A percentile compares a stretch with the other conserved stretches of the same genome.
phyloP scores from a whole-genome alignment of 805 yeast genomes.

The Yamadazyma phyllophila region DNA sequence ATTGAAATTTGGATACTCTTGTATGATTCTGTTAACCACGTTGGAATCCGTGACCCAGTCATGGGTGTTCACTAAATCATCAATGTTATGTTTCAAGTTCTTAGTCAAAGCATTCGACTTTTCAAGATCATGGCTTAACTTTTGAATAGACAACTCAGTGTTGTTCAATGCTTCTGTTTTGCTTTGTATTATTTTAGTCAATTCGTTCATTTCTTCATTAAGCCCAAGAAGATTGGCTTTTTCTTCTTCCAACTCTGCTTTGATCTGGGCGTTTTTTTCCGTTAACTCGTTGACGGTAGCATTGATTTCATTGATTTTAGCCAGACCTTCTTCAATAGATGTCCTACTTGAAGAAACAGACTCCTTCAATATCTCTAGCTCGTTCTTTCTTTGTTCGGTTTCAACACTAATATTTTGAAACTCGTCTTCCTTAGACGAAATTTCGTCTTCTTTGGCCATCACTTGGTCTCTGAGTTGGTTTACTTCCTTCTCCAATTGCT shows the following conservation, averaged over 20 bases:
- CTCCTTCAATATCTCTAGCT: slow-evolving; percentile 46
- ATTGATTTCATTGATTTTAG: slow-evolving; percentile 21
- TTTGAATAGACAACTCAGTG: slow-evolving; percentile 51
- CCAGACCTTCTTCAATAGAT: slow-evolving; percentile 29
- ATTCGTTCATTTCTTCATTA: slow-evolving; percentile 71
- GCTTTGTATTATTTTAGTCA: slow-evolving; percentile 43
- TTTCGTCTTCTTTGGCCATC: slow-evolving; percentile 35
- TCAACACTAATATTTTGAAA: slow-evolving; percentile 69
- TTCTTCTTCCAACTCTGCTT: slow-evolving; percentile 48
- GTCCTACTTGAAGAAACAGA: slow-evolving; percentile 35
- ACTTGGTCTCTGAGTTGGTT: slow-evolving; percentile 31
- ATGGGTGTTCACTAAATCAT: slow-evolving; percentile 49
- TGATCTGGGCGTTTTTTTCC: slow-evolving; percentile 18
- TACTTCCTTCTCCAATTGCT: slow-evolving; percentile 57
- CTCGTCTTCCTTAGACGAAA: slow-evolving; percentile 47
- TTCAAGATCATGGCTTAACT: slow-evolving; percentile 54
- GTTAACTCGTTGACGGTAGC: slow-evolving; percentile 24
- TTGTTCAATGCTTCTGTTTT: slow-evolving; percentile 47
- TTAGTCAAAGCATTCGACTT: slow-evolving; percentile 40
- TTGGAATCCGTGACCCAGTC: slow-evolving; percentile 74
- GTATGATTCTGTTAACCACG: slow-evolving; percentile 53
- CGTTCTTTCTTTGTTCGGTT: slow-evolving; percentile 63
- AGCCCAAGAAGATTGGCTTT: slow-evolving; percentile 60
- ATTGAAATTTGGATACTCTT: slow-evolving; percentile 61
- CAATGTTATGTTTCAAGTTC: slow-evolving; percentile 37